phyloP scores from a whole-genome alignment of 805 yeast species.

The Yamadazyma laniorum region DNA sequence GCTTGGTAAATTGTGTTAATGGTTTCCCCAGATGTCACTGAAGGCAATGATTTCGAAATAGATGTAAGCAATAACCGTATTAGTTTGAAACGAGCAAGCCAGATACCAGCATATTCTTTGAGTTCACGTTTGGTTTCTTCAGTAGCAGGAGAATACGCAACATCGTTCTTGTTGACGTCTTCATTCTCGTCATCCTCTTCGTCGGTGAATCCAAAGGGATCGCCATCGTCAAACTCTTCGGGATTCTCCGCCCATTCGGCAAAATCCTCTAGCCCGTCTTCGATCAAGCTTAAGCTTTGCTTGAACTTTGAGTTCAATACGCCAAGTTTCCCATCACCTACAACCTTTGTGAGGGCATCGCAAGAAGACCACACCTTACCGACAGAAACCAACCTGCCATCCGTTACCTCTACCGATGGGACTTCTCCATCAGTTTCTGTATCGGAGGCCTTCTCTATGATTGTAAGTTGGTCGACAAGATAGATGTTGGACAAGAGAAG shows the following conservation, averaged over 20 bases:
- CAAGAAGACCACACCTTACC: conserved; percentile 64
- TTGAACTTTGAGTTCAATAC: conserved; percentile 47
- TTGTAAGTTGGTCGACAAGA: conserved; percentile 28
- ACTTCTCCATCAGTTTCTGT: background rate
- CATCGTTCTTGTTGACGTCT: conserved; percentile 14
- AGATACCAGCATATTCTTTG: conserved; percentile 40
- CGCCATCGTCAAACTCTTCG: conserved; percentile 44
- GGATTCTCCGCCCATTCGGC: conserved; percentile 71
- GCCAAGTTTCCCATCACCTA: conserved; percentile 53
- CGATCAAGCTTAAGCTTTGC: conserved; percentile 45
- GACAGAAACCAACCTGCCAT: conserved; percentile 21
- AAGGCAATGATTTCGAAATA: conserved; percentile 56
- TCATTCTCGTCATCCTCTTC: conserved; percentile 25
- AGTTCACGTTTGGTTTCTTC: conserved; percentile 28
- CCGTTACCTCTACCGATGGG: conserved; percentile 16
- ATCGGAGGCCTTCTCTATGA: conserved; percentile 12
- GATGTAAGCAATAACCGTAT: conserved; percentile 59
- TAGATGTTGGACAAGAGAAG: conserved; percentile 18
- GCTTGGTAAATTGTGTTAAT: conserved; percentile 48
- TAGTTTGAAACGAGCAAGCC: conserved; percentile 55
- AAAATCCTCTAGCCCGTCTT: conserved; percentile 63
- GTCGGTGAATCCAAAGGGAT: conserved; percentile 51
- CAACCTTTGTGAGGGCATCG: conserved; percentile 43
- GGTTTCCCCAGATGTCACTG: conserved; percentile 37
- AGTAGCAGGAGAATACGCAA: conserved; percentile 17